These are phyloP conservation scores for Beauveria varroae DNA, from an alignment of 2,329 filamentous ascomycete species.

Conservation along the genomic window DNA sequence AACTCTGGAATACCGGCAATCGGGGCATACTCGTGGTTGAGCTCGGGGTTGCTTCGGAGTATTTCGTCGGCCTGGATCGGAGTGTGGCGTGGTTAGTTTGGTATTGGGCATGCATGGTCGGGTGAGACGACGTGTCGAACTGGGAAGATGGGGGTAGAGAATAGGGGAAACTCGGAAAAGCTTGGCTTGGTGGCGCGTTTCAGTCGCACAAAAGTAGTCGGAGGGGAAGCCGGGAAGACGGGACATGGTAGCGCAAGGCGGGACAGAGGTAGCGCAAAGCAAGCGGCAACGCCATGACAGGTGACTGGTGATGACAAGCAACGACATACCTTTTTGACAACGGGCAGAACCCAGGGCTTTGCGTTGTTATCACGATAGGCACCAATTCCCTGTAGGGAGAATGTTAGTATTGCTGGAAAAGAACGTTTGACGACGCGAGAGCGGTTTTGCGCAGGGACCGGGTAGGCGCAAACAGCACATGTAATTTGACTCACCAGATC, in stretches of 20 bases:
- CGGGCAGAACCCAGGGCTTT: conserved; percentile 94
- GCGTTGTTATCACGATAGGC: conserved; percentile 92
- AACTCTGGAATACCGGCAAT: conserved; percentile 84
- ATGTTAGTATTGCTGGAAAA: neutral
- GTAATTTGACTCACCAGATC: conserved; percentile 61
- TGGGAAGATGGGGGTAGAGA: neutral
- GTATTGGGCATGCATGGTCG: neutral
- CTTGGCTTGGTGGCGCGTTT: neutral
- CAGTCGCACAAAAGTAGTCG: neutral
- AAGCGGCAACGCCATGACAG: neutral
- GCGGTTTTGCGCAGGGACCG: neutral
- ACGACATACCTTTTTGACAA: conserved; percentile 77
- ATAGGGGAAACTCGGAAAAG: neutral
- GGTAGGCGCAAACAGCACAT: neutral
- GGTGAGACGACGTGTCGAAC: neutral
- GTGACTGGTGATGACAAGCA: neutral
- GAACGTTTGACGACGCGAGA: neutral
- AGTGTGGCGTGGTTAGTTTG: conserved; percentile 11
- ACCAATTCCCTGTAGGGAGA: conserved; percentile 57
- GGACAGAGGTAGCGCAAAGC: neutral
- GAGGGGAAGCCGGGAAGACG: neutral
- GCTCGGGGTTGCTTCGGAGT: conserved; percentile 76
- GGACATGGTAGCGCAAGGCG: neutral
- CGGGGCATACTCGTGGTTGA: conserved; percentile 97
- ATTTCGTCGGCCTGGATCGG: conserved; percentile 73